Evolutionary conservation across 2,329 filamentous ascomycete genomes (phyloP).

Genomic region (Pseudocercospora macadamiae): DNA sequence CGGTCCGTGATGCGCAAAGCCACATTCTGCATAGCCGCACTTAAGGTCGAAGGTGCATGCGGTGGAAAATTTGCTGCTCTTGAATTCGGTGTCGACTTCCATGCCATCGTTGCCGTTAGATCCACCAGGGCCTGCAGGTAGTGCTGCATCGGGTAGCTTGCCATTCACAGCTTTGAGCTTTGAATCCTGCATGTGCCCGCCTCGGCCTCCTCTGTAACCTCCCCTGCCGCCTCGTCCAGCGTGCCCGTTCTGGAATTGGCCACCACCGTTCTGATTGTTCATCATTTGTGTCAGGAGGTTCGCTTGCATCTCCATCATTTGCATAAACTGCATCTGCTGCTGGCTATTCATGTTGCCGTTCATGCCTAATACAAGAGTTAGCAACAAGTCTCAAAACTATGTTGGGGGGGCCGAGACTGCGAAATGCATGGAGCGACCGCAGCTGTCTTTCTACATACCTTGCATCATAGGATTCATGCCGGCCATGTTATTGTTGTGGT

Average conservation of each 20-base stretch:
- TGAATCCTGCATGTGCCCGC: constrained; percentile 8
- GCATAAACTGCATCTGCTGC: constrained; percentile 74
- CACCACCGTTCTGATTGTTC: constrained; percentile 30
- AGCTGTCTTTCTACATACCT: too few relatives aligned
- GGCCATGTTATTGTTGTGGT: constrained; percentile 24
- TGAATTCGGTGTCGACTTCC: constrained; percentile 65
- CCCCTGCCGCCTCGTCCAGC: constrained; percentile 33
- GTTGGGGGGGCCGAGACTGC: too few relatives aligned
- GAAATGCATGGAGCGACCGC: too few relatives aligned
- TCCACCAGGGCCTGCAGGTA: constrained; percentile 25
- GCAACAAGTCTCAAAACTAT: too few relatives aligned
- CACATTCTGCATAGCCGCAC: constrained; percentile 88
- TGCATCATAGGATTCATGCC: constrained; percentile 46
- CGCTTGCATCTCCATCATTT: constrained; percentile 67
- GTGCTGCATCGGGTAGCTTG: constrained; percentile 27
- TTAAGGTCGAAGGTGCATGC: constrained; percentile 87
- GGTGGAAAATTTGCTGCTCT: constrained; percentile 61
- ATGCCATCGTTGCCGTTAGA: constrained; percentile 48
- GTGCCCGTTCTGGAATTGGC: constrained; percentile 50
- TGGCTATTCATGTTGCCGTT: constrained; percentile 60
- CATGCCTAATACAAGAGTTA: too few relatives aligned
- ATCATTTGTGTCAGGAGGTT: constrained; percentile 78
- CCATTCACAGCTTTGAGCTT: constrained; percentile 28
- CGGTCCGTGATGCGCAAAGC: constrained; percentile 92
- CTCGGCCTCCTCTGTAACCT: constrained; percentile 17